Evolutionary conservation across 202 grass and related monocot genomes (phyloP).

Genomic region (Brachypodium distachyon): DNA sequence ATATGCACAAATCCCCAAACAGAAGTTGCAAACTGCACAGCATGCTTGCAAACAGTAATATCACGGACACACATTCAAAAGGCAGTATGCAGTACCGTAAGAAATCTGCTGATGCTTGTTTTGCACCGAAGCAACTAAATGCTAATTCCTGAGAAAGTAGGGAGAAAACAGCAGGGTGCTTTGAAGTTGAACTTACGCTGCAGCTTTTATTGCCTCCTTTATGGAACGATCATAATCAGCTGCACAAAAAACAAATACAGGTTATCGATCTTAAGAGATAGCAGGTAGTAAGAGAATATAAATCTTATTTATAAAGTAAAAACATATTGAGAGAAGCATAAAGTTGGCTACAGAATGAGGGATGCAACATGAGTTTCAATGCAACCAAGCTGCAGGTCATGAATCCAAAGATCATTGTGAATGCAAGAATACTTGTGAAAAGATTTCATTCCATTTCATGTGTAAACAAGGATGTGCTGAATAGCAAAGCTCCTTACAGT

Average conservation of each 20-base stretch:
- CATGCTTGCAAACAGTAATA: background rate
- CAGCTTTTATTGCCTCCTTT: slow-evolving; percentile 46
- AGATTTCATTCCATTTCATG: background rate
- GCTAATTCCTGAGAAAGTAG: background rate
- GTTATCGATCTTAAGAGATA: background rate
- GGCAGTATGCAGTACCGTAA: background rate
- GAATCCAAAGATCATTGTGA: background rate
- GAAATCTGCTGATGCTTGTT: background rate
- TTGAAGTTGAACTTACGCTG: slow-evolving; percentile 46
- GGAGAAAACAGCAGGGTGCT: background rate
- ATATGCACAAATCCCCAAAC: background rate
- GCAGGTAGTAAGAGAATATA: background rate
- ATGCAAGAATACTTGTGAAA: background rate
- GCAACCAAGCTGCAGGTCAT: background rate
- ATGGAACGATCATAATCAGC: slow-evolving; percentile 66
- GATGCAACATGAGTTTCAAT: background rate
- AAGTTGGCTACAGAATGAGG: background rate
- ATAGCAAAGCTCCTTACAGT: slow-evolving; percentile 46
- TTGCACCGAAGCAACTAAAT: background rate
- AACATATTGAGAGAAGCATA: background rate
- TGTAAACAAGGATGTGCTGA: background rate
- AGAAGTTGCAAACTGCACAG: background rate
- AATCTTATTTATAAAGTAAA: background rate
- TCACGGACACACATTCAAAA: background rate
- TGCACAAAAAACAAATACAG: slow-evolving; percentile 28